Evolutionary conservation across 1,284 basidiomycete genomes (phyloP).

Genomic region (Boletus mariae): DNA sequence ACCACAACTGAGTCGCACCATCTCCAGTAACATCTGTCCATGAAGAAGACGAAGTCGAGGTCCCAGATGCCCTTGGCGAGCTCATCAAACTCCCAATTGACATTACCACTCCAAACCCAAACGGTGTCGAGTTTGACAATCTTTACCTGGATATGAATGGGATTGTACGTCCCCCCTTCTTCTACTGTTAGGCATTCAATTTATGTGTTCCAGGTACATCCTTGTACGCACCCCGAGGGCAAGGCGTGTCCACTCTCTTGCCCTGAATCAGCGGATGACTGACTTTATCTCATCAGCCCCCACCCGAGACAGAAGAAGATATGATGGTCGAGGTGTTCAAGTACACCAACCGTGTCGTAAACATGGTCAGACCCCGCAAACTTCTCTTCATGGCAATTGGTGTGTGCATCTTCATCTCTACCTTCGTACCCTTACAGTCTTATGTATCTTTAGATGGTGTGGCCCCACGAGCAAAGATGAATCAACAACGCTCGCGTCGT

Average conservation of each 20-base stretch:
- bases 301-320: constrained; percentile 96
- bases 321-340: constrained; percentile 99
- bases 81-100: constrained; percentile 77
- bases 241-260: constrained; percentile 49
- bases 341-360: constrained; percentile 96
- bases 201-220: constrained; percentile 70
- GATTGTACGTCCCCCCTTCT: constrained; percentile 50
- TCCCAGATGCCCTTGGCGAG: constrained; percentile 66
- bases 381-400: constrained; percentile 98
- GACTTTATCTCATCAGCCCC: constrained; percentile 50
- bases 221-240: constrained; percentile 98
- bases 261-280: constrained; percentile 4
- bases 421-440: background rate
- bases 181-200: background rate
- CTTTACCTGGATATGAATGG: constrained; percentile 95
- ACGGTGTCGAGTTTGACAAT: constrained; percentile 93
- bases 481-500: constrained; percentile 94
- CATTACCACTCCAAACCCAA: constrained; percentile 88
- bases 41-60: constrained; percentile 76
- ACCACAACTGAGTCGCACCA: background rate
- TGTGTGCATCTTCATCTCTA: constrained; percentile 33
- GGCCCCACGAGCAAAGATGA: constrained; percentile 98
- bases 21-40: constrained; percentile 67
- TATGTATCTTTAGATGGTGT: constrained; percentile 72
- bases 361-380: constrained; percentile 94